phyloP scores from a whole-genome alignment of 2,329 filamentous ascomycete genomes.

The Monosporascus sp. region DNA sequence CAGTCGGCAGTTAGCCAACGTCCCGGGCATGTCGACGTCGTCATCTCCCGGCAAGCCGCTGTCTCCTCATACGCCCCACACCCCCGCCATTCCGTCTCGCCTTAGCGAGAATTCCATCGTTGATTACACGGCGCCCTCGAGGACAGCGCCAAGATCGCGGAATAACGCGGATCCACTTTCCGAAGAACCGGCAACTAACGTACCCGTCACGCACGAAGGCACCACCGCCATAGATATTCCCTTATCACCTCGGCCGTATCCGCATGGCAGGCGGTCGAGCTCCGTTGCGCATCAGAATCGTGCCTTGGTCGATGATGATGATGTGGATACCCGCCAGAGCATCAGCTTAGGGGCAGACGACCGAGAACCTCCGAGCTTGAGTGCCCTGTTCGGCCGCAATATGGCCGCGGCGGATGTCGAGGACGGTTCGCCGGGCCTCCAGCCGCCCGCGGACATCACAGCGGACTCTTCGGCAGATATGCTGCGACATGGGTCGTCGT shows the following conservation, averaged over 20 bases:
- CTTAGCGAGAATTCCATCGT: slow-evolving; percentile 85
- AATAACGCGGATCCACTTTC: slow-evolving; percentile 20
- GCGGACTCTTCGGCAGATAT: slow-evolving; percentile 33
- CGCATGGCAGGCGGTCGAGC: slow-evolving; percentile 58
- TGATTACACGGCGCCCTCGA: slow-evolving; percentile 46
- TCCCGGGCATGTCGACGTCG: slow-evolving; percentile 71
- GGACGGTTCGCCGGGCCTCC: slow-evolving; percentile 29
- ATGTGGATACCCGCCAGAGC: slow-evolving; percentile 58
- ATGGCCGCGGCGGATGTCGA: slow-evolving; percentile 32
- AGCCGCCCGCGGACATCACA: slow-evolving; percentile 38
- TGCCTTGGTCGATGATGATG: slow-evolving; percentile 50
- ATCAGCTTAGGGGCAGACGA: slow-evolving; percentile 63
- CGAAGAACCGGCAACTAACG: slow-evolving; percentile 31
- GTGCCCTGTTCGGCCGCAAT: slow-evolving; percentile 51
- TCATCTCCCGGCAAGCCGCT: slow-evolving; percentile 88
- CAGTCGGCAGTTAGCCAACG: slow-evolving; percentile 53
- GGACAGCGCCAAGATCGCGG: slow-evolving; percentile 20
- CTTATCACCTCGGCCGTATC: slow-evolving; percentile 57
- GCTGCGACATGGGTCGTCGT: slow-evolving; percentile 35
- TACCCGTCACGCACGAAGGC: slow-evolving; percentile 41
- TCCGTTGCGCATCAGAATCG: slow-evolving; percentile 63
- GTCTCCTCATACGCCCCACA: slow-evolving; percentile 86
- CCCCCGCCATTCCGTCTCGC: slow-evolving; percentile 88
- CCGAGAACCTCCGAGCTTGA: slow-evolving; percentile 59
- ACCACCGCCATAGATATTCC: slow-evolving; percentile 70